Evolutionary conservation across 2,329 filamentous ascomycete genomes (phyloP), one percentile per base, ranked within the genome.

Genomic region (Talaromyces sp.): DNA sequence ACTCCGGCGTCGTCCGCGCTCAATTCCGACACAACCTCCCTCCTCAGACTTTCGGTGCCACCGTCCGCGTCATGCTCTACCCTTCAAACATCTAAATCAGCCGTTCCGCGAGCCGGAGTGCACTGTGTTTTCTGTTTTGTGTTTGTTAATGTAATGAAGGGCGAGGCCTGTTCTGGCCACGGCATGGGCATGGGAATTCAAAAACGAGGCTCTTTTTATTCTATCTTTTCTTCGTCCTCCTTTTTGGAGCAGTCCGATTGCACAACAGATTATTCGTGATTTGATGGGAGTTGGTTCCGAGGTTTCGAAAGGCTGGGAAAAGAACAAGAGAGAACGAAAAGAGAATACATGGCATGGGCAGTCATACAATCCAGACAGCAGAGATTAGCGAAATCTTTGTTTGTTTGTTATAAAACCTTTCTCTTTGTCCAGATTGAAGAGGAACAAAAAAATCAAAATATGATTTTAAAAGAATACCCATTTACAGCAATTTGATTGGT

Each of bases 1-100:
- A 97, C 90, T 96, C 92, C 75, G 95, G 95, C 78, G 91, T 97
- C 79, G 95, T 99, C 81, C 91, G 95, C 82, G 94, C 93, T 83
- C 94, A 96, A 85, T 99, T 99, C 90, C 85, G 90, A 82, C 87
- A 88, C 84, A 97, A 97, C 82, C 93, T 99, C 74, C 95, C 95
- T 79, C 88, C 95, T 77, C 93, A 93, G 87, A 93, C 91, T 80
- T 97, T 98, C 87, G 93, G 93, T 84, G 92, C 93, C 81, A 93
- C 91, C 77, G 91, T 96, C 85, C 90, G 93, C 84, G 88, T 97
- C 84, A 97, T 97, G 93, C 87, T 97, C 83, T 97, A 97, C 88
- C 93, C 93, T 83, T 96, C 92, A 79, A 93, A 92, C 85, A 95
- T 97, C 90, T 97, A 94, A 90, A 61, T 45, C 61, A 58, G 57